Conservation (phyloP, 2,329 filamentous ascomycete species). For the Pseudocercospora macadamiae region DNA sequence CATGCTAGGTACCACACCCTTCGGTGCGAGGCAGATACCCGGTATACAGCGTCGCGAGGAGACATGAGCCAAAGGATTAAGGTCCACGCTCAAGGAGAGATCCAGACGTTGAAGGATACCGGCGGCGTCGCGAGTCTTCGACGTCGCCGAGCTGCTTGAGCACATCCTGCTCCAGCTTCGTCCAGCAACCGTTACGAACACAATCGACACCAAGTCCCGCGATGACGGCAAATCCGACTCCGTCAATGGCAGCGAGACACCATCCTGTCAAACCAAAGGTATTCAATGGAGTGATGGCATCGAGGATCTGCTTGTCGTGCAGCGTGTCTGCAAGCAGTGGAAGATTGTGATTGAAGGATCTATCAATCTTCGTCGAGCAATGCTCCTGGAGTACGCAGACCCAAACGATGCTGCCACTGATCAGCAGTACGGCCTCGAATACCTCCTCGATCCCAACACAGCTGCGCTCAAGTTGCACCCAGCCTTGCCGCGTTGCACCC, state of each 20-base stretch:
- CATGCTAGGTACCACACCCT: too few relatives aligned
- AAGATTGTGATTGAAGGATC: neutral
- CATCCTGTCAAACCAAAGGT: neutral
- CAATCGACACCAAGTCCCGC: neutral
- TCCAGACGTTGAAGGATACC: conserved; percentile 89
- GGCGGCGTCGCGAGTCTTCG: conserved; percentile 1
- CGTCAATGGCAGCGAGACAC: neutral
- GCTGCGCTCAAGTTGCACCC: conserved; percentile 4
- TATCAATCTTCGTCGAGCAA: neutral
- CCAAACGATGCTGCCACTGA: neutral
- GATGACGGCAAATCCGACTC: neutral
- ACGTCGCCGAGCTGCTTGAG: conserved; percentile 5
- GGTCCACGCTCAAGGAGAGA: conserved; percentile 92
- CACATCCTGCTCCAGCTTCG: conserved; percentile 2
- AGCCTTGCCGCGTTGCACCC: too few relatives aligned
- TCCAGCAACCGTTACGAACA: neutral
- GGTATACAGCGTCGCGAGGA: too few relatives aligned
- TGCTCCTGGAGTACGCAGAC: conserved; percentile 8
- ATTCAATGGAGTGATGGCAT: conserved; percentile 2
- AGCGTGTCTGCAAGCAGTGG: conserved; percentile 9
- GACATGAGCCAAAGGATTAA: conserved; percentile 96
- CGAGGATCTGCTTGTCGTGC: conserved; percentile 10
- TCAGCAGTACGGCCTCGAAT: neutral
- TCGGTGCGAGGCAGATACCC: too few relatives aligned
- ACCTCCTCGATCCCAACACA: conserved; percentile 1